Conservation (phyloP, 768 basidiomycete genomes). For the Filobasidium floriforme region DNA sequence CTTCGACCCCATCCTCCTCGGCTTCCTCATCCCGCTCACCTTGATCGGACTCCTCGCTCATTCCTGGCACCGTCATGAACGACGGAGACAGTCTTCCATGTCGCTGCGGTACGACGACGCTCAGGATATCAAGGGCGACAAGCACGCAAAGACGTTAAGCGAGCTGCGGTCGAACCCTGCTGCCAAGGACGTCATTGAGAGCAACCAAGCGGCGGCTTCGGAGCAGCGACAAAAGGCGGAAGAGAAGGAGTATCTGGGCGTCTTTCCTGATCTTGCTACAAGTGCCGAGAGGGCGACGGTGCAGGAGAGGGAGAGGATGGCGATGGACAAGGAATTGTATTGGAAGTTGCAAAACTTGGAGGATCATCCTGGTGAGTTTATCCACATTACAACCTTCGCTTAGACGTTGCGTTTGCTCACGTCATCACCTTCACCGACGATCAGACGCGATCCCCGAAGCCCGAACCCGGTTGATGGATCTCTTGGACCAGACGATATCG, state of each 20-base stretch:
- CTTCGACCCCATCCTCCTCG: conserved; percentile 10
- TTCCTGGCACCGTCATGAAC: conserved; percentile 16
- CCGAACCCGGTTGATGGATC: conserved; percentile 23
- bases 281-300: conserved; percentile 25
- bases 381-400: too few species aligned
- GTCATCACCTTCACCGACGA: conserved; percentile 4
- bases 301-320: conserved; percentile 17
- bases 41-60: conserved; percentile 16
- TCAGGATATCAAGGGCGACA: conserved; percentile 6
- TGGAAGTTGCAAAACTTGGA: conserved; percentile 36
- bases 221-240: conserved; percentile 16
- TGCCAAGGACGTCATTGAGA: conserved; percentile 12
- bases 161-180: conserved; percentile 15
- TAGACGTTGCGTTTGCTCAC: neutral
- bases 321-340: conserved; percentile 29
- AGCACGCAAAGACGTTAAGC: conserved; percentile 6
- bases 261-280: conserved; percentile 17
- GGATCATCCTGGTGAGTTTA: conserved; percentile 34
- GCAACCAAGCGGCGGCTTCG: conserved; percentile 2
- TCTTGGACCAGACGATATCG: conserved; percentile 30
- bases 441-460: conserved; percentile 27
- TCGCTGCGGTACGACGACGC: conserved; percentile 16
- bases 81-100: conserved; percentile 19
- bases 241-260: conserved; percentile 9
- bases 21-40: conserved; percentile 11